Conservation (phyloP, 2,329 filamentous ascomycete genomes). For the Colletotrichum somersetense region DNA sequence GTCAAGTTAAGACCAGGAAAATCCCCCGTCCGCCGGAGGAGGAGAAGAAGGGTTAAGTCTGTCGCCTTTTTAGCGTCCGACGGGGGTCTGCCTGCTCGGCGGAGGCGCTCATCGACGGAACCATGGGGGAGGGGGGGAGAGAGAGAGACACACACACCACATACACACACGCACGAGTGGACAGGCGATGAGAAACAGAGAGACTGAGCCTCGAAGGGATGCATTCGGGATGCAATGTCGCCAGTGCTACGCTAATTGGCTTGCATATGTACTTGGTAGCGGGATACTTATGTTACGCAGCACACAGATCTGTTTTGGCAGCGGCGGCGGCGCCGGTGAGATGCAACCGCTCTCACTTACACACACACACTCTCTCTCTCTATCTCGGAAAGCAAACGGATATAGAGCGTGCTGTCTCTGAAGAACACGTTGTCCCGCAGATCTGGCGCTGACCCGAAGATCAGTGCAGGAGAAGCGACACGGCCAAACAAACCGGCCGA, state of each 20-base stretch:
- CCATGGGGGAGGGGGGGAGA: constrained; percentile 1
- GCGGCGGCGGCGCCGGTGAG: background rate
- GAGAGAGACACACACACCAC: background rate
- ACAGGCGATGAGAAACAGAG: too few species aligned
- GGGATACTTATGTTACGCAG: background rate
- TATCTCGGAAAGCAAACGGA: constrained; percentile 3
- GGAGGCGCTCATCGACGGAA: constrained; percentile 22
- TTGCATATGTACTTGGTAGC: background rate
- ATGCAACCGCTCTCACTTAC: background rate
- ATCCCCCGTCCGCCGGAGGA: constrained; percentile 32
- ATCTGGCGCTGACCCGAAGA: constrained; percentile 15
- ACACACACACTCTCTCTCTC: background rate
- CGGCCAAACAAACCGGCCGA: background rate
- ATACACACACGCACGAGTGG: too few species aligned
- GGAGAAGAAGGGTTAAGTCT: background rate
- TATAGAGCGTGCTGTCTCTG: background rate
- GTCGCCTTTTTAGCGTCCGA: constrained; percentile 36
- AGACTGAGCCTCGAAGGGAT: constrained; percentile 1
- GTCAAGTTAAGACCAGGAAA: constrained; percentile 26
- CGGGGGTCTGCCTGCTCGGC: constrained; percentile 27
- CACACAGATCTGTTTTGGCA: constrained; percentile 4
- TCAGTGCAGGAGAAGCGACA: constrained; percentile 21
- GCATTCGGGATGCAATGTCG: constrained; percentile 17
- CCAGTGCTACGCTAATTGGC: constrained; percentile 5
- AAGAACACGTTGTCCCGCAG: background rate